Conservation (phyloP, 2,329 filamentous ascomycete species). For the Talaromyces atroroseus region DNA sequence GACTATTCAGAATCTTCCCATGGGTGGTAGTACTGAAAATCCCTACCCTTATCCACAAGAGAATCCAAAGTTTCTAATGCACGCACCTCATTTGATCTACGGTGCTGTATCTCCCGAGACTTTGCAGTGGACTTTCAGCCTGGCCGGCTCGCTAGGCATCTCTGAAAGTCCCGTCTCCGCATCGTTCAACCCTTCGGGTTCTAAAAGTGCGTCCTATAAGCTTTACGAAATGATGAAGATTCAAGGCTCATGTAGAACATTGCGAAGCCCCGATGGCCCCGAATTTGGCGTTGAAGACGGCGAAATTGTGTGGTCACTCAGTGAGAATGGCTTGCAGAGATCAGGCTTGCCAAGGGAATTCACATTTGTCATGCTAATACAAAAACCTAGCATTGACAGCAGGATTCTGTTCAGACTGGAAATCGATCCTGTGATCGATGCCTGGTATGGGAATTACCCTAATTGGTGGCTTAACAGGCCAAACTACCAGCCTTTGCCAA, state of each 20-base stretch:
- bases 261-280: constrained; percentile 30
- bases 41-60: constrained; percentile 15
- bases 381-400: constrained; percentile 39
- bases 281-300: constrained; percentile 40
- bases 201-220: constrained; percentile 37
- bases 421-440: constrained; percentile 39
- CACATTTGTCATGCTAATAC: constrained; percentile 47
- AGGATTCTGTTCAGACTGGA: constrained; percentile 37
- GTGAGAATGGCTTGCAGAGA: constrained; percentile 45
- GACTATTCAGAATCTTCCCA: constrained; percentile 25
- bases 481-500: constrained; percentile 34
- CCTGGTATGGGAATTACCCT: constrained; percentile 39
- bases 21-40: constrained; percentile 3
- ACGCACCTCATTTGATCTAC: constrained; percentile 47
- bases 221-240: constrained; percentile 48
- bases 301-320: constrained; percentile 47
- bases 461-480: constrained; percentile 30
- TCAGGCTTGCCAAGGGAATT: constrained; percentile 48
- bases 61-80: constrained; percentile 43
- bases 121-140: constrained; percentile 45
- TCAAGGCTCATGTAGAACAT: constrained; percentile 42
- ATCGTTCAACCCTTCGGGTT: constrained; percentile 38
- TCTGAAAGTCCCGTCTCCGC: constrained; percentile 41
- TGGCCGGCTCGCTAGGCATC: constrained; percentile 43
- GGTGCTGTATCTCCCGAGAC: constrained; percentile 45